A percentile compares a stretch with the other conserved stretches of the same genome.
Conservation (phyloP, 108 stramenopile species). For the Asterionellopsis glacialis region DNA sequence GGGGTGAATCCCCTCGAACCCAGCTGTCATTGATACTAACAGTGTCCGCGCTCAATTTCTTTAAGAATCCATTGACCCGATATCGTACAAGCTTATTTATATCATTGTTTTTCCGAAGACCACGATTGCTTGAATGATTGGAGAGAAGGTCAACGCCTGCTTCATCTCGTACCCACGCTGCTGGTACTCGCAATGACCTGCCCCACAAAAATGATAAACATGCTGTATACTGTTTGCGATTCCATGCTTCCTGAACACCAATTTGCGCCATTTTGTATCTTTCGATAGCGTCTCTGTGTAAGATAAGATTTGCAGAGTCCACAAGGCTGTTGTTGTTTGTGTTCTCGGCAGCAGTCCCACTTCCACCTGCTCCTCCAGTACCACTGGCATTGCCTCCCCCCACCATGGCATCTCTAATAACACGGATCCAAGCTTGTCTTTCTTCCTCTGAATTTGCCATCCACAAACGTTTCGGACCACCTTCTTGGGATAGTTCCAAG, state of each 20-base stretch:
- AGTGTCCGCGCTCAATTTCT: slow-evolving; percentile 65
- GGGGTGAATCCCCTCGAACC: slow-evolving; percentile 48
- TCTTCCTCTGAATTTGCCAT: slow-evolving; percentile 66
- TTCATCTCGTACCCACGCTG: slow-evolving; percentile 72
- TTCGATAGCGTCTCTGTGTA: slow-evolving; percentile 47
- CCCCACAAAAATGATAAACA: slow-evolving; percentile 26
- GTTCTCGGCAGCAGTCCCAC: slow-evolving; percentile 37
- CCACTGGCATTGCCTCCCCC: slow-evolving; percentile 50
- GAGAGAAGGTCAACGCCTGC: too few relatives aligned
- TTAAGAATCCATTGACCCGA: slow-evolving; percentile 67
- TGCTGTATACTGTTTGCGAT: slow-evolving; percentile 49
- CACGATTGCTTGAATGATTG: too few relatives aligned
- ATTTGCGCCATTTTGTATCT: slow-evolving; percentile 47
- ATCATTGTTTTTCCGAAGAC: slow-evolving; percentile 13
- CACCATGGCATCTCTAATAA: slow-evolving; percentile 74
- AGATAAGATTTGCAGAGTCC: slow-evolving; percentile 35
- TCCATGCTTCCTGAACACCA: slow-evolving; percentile 33
- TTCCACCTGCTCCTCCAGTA: too few relatives aligned
- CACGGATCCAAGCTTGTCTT: slow-evolving; percentile 68
- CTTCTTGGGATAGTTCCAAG: slow-evolving; percentile 50
- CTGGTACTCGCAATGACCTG: slow-evolving; percentile 54
- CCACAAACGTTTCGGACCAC: slow-evolving; percentile 64
- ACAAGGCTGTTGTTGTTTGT: slow-evolving; percentile 13
- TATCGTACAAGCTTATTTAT: slow-evolving; percentile 39
- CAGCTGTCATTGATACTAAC: slow-evolving; percentile 66